Evolutionary conservation across 495 filamentous ascomycete species (phyloP).

Genomic region (Durotheca rogersii): DNA sequence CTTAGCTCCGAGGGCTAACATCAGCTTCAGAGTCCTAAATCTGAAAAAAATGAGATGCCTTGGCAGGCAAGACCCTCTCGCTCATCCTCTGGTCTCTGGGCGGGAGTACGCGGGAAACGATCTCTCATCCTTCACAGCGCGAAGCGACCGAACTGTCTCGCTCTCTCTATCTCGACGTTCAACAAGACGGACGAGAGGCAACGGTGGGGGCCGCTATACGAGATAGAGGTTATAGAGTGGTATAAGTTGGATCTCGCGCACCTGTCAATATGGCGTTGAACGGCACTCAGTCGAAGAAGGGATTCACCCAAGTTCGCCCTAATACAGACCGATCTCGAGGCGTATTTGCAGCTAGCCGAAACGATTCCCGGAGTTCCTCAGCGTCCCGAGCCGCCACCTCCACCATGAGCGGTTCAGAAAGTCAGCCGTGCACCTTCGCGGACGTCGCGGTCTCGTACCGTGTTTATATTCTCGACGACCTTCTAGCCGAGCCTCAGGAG

Average conservation of each 20-base stretch:
- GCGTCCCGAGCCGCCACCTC: background rate
- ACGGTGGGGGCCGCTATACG: conserved; percentile 13
- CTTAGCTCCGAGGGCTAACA: conserved; percentile 13
- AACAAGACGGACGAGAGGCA: conserved; percentile 4
- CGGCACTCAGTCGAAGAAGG: conserved; percentile 4
- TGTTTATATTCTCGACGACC: conserved; percentile 32
- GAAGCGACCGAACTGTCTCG: background rate
- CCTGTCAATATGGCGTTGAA: conserved; percentile 17
- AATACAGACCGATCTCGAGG: conserved; percentile 1
- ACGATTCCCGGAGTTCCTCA: background rate
- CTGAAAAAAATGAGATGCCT: conserved; percentile 15
- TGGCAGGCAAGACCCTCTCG: no score
- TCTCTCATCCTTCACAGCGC: conserved; percentile 3
- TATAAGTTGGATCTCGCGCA: conserved; percentile 14
- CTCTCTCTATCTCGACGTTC: conserved; percentile 4
- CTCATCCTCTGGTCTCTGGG: no score
- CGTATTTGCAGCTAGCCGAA: conserved; percentile 3
- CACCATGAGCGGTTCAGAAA: conserved; percentile 20
- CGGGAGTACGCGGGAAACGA: conserved; percentile 4
- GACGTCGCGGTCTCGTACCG: conserved; percentile 29
- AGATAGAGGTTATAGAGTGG: background rate
- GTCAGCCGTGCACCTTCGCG: conserved; percentile 20
- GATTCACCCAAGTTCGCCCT: conserved; percentile 3
- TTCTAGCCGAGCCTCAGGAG: conserved; percentile 32
- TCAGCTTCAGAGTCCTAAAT: conserved; percentile 19